Evolutionary conservation across 2,329 filamentous ascomycete species (phyloP).

Genomic region (Microcyclospora pomicola): DNA sequence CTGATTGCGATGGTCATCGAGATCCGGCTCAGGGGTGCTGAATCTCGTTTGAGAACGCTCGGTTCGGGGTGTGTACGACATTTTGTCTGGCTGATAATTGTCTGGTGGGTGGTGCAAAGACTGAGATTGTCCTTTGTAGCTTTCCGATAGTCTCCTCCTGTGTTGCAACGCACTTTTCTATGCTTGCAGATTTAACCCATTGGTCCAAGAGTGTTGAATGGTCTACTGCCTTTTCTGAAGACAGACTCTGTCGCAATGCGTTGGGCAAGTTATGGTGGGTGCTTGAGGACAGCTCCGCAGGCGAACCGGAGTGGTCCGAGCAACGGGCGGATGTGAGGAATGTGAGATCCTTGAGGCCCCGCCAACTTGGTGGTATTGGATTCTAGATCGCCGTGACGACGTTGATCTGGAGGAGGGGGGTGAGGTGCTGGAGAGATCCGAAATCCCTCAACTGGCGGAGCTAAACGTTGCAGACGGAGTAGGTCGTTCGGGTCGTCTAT

Average conservation of each 20-base stretch:
- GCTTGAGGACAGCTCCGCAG: conserved; percentile 79
- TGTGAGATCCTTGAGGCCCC: conserved; percentile 58
- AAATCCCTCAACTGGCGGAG: conserved; percentile 9
- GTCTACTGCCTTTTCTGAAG: neutral
- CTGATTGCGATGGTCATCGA: conserved; percentile 77
- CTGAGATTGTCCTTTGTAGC: neutral
- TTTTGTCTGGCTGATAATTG: conserved; percentile 20
- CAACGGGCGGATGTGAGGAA: conserved; percentile 73
- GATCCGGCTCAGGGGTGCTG: conserved; percentile 60
- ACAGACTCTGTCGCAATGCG: neutral
- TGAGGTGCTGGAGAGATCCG: conserved; percentile 1
- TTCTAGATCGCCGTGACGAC: conserved; percentile 23
- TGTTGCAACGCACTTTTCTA: too few relatives aligned
- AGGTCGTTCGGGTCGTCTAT: neutral
- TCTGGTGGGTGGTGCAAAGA: neutral
- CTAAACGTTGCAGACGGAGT: conserved; percentile 3
- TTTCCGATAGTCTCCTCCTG: too few relatives aligned
- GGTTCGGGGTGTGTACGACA: conserved; percentile 50
- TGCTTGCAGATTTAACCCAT: conserved; percentile 16
- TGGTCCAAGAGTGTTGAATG: conserved; percentile 4
- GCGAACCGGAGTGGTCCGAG: conserved; percentile 92
- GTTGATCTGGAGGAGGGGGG: conserved; percentile 3
- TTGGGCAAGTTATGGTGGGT: conserved; percentile 78
- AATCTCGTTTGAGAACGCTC: conserved; percentile 50
- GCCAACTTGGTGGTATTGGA: conserved; percentile 76